Conservation (phyloP, 805 yeast genomes). For the Pichia scutulata region DNA sequence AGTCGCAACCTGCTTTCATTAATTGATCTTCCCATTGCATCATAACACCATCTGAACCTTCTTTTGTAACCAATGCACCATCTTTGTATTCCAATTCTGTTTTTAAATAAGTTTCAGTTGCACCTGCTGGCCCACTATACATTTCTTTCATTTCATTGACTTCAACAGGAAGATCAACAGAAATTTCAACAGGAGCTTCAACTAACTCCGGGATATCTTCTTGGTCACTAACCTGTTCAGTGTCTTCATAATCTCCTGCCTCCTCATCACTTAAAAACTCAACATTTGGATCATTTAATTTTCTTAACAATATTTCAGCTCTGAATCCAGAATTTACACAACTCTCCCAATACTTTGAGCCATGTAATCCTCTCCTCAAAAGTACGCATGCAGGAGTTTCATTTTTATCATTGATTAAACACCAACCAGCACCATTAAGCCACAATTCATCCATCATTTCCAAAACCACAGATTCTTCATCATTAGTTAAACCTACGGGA, state of each 20-base stretch:
- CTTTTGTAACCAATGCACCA: slow-evolving; percentile 63
- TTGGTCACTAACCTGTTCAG: slow-evolving; percentile 4
- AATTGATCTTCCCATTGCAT: slow-evolving; percentile 91
- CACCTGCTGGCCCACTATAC: slow-evolving; percentile 49
- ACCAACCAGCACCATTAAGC: slow-evolving; percentile 92
- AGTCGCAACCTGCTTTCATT: slow-evolving; percentile 74
- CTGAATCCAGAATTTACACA: slow-evolving; percentile 84
- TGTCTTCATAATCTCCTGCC: slow-evolving; percentile 13
- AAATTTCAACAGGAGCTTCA: not conserved
- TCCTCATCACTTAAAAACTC: slow-evolving; percentile 45
- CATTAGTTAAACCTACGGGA: slow-evolving; percentile 31
- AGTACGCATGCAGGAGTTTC: slow-evolving; percentile 85
- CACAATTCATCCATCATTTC: slow-evolving; percentile 59
- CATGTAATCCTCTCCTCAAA: slow-evolving; percentile 39
- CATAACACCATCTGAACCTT: slow-evolving; percentile 85
- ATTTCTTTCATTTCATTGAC: slow-evolving; percentile 11
- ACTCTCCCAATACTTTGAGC: slow-evolving; percentile 34
- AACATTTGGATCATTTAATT: slow-evolving; percentile 53
- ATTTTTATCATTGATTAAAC: slow-evolving; percentile 58
- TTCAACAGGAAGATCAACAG: not conserved
- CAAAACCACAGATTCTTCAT: slow-evolving; percentile 39
- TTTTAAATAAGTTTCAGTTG: slow-evolving; percentile 55
- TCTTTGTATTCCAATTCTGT: slow-evolving; percentile 63
- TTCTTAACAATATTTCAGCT: slow-evolving; percentile 75
- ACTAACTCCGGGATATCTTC: slow-evolving; percentile 15